Conservation (phyloP, 2,329 filamentous ascomycete species). For the Thelonectria olida region DNA sequence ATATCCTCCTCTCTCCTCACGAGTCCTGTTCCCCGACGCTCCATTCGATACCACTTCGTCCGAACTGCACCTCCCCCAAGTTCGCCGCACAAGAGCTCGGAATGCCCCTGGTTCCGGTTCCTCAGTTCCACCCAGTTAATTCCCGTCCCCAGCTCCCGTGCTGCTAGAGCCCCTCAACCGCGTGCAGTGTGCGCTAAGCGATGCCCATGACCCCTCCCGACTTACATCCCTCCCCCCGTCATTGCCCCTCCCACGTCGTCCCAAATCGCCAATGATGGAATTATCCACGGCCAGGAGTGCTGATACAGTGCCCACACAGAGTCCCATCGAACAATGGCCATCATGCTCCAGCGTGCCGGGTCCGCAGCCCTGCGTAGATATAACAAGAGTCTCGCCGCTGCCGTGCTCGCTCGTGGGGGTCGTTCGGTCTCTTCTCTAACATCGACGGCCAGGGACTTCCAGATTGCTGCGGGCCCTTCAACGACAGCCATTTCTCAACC, state of each 20-base stretch:
- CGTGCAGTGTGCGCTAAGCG: not conserved
- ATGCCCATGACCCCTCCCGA: not conserved
- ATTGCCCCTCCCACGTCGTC: constrained; percentile 1
- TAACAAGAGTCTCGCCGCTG: constrained; percentile 25
- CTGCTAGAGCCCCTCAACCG: not conserved
- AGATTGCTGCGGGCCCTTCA: not conserved
- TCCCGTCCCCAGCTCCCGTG: constrained; percentile 14
- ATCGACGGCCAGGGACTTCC: constrained; percentile 9
- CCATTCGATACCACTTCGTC: not conserved
- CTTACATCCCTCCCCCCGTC: not conserved
- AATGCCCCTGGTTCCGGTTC: constrained; percentile 6
- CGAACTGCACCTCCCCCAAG: not conserved
- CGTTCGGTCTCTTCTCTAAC: constrained; percentile 21
- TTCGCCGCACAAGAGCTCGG: not conserved
- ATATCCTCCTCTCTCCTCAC: not conserved
- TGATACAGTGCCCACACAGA: constrained; percentile 25
- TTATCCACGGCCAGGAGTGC: not conserved
- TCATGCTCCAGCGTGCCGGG: constrained; percentile 38
- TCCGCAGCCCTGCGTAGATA: constrained; percentile 29
- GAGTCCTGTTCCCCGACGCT: not conserved
- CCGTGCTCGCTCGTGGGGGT: constrained; percentile 9
- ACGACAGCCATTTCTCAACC: constrained; percentile 18
- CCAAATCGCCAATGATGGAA: not conserved
- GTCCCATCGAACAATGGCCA: constrained; percentile 31
- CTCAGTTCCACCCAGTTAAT: not conserved